A percentile compares a stretch with the other conserved stretches of the same genome.
These are phyloP conservation scores for Odontarrhena argentea DNA, from an alignment of 345 rosid genomes.

Conservation along the genomic window DNA sequence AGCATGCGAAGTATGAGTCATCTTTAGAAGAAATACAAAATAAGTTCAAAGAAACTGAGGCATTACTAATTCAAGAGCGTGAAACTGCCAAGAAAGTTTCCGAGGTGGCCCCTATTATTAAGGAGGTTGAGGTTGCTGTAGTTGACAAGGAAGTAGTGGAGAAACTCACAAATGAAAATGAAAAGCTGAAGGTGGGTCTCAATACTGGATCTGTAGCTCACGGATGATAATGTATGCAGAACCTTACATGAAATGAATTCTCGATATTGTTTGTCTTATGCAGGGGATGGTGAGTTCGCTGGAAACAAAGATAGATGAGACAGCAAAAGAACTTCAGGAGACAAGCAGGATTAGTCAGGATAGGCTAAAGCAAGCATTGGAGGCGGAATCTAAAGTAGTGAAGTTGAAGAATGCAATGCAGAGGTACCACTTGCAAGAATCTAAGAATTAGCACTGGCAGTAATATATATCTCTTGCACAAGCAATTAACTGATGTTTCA, in stretches of 20 bases:
- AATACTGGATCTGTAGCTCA: constrained; percentile 24
- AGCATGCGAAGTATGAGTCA: constrained; percentile 77
- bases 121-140: constrained; percentile 91
- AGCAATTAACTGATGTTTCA: constrained; percentile 27
- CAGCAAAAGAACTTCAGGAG: constrained; percentile 82
- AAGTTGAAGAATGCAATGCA: constrained; percentile 89
- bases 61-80: constrained; percentile 67
- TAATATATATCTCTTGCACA: constrained; percentile 16
- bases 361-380: constrained; percentile 90
- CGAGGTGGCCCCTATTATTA: constrained; percentile 72
- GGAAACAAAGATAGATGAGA: constrained; percentile 86
- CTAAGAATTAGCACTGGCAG: constrained; percentile 24
- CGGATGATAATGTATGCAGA: not conserved
- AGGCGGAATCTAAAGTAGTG: constrained; percentile 84
- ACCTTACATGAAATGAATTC: constrained; percentile 1
- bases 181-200: constrained; percentile 77
- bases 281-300: constrained; percentile 80
- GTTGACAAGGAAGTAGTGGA: constrained; percentile 72
- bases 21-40: constrained; percentile 79
- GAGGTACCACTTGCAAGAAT: constrained; percentile 51
- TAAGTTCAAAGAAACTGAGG: constrained; percentile 86
- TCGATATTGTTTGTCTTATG: constrained; percentile 34
- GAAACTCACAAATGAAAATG: constrained; percentile 84
- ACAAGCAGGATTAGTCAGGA: constrained; percentile 80
- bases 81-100: constrained; percentile 71